phyloP scores from a whole-genome alignment of 2,329 filamentous ascomycete genomes.

The Fusarium stilboides region DNA sequence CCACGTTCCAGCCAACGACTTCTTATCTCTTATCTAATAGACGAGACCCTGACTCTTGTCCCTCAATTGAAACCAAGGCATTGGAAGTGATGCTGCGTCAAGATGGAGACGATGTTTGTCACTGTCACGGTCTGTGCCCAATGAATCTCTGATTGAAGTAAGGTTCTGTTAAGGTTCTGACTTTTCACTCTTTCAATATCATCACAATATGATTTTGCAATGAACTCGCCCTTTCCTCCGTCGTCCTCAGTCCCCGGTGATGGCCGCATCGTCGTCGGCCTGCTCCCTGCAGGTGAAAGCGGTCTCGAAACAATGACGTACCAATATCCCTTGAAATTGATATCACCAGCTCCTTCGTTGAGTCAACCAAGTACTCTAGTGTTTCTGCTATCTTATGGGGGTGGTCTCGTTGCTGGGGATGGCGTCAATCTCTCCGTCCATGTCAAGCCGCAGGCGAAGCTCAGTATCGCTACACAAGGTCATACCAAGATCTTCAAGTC shows the following conservation, averaged over 20 bases:
- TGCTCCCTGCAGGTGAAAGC: conserved; percentile 80
- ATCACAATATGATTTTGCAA: conserved; percentile 49
- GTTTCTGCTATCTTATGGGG: conserved; percentile 94
- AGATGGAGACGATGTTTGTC: conserved; percentile 30
- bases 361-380: conserved; percentile 80
- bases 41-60: conserved; percentile 18
- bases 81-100: conserved; percentile 31
- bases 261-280: conserved; percentile 81
- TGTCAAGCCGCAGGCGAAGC: conserved; percentile 74
- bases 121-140: conserved; percentile 14
- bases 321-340: conserved; percentile 95
- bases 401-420: conserved; percentile 92
- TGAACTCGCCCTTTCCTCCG: conserved; percentile 81
- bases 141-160: background rate
- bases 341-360: conserved; percentile 80
- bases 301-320: conserved; percentile 83
- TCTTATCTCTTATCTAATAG: conserved; percentile 40
- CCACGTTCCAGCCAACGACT: conserved; percentile 36
- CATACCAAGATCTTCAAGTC: conserved; percentile 98
- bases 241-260: conserved; percentile 82
- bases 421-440: conserved; percentile 80
- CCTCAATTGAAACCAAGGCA: conserved; percentile 26
- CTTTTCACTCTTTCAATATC: conserved; percentile 11
- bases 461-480: conserved; percentile 80
- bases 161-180: background rate